Conservation (phyloP, 1,284 basidiomycete genomes). For the Puccinia novopanici region DNA sequence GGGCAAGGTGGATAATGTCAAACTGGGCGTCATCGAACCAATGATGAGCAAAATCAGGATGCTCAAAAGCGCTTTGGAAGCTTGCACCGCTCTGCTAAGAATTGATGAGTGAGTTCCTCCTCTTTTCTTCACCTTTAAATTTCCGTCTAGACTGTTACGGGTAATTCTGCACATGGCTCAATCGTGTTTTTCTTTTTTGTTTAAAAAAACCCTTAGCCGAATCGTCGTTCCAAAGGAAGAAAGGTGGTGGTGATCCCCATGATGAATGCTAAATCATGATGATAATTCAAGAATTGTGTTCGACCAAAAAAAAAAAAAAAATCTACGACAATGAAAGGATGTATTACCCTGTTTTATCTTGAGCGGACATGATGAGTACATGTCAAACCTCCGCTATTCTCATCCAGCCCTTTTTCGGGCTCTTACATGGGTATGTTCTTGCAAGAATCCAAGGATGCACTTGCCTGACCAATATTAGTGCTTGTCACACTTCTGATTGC, state of each 20-base stretch:
- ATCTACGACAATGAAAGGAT: background rate
- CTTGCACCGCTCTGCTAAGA: conserved; percentile 87
- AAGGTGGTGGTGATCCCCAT: conserved; percentile 50
- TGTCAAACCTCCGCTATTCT: background rate
- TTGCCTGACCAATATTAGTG: no score
- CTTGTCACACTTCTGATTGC: no score
- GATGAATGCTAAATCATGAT: conserved; percentile 29
- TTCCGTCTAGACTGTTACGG: background rate
- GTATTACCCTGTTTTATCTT: background rate
- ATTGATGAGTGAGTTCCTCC: conserved; percentile 73
- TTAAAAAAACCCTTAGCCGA: conserved; percentile 27
- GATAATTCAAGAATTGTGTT: background rate
- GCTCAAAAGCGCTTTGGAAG: conserved; percentile 94
- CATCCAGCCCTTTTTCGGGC: no score
- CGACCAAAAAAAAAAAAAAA: background rate
- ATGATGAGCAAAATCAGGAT: conserved; percentile 96
- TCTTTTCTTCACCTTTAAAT: background rate
- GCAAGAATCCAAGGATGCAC: no score
- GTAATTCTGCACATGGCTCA: background rate
- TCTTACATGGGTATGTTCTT: no score
- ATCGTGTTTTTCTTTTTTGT: background rate
- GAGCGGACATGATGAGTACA: background rate
- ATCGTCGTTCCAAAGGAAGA: conserved; percentile 50
- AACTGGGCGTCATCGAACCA: conserved; percentile 91
- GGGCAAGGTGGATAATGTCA: conserved; percentile 92